Evolutionary conservation across 1,284 basidiomycete genomes (phyloP).

Genomic region (Veloboletus limbatus): DNA sequence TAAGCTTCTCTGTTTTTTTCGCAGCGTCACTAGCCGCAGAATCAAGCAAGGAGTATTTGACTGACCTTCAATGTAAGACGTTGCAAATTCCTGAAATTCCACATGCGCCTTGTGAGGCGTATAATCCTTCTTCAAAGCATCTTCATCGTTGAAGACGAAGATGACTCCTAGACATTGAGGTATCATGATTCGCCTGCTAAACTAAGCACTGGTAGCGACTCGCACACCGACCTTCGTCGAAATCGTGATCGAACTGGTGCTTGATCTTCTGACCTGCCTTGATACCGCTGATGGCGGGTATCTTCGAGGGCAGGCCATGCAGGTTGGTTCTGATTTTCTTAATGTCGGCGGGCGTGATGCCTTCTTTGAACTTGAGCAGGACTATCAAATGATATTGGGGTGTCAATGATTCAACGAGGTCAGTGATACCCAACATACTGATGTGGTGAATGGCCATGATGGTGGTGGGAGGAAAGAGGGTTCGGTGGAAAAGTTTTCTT

Average conservation of each 20-base stretch:
- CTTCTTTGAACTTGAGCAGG: conserved; percentile 23
- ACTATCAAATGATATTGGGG: conserved; percentile 11
- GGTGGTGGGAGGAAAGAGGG: background rate
- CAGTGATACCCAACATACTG: conserved; percentile 15
- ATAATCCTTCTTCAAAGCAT: conserved; percentile 14
- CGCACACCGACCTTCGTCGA: conserved; percentile 22
- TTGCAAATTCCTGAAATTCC: conserved; percentile 5
- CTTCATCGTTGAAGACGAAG: conserved; percentile 23
- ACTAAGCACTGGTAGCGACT: no score
- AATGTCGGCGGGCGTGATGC: conserved; percentile 6
- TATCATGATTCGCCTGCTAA: no score
- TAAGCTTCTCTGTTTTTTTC: conserved; percentile 19
- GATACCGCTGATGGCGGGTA: conserved; percentile 19
- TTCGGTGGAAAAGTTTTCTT: no score
- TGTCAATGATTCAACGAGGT: background rate
- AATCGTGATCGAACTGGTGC: conserved; percentile 23
- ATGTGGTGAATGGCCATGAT: conserved; percentile 30
- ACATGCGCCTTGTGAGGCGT: conserved; percentile 19
- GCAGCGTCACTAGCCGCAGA: background rate
- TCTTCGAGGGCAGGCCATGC: conserved; percentile 9
- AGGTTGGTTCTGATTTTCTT: conserved; percentile 9
- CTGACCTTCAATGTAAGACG: conserved; percentile 23
- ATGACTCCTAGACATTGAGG: conserved; percentile 14
- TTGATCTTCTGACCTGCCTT: conserved; percentile 16
- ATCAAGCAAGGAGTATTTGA: background rate